Conservation (phyloP, 805 yeast genomes). For the Ogataea nitratoaversa region DNA sequence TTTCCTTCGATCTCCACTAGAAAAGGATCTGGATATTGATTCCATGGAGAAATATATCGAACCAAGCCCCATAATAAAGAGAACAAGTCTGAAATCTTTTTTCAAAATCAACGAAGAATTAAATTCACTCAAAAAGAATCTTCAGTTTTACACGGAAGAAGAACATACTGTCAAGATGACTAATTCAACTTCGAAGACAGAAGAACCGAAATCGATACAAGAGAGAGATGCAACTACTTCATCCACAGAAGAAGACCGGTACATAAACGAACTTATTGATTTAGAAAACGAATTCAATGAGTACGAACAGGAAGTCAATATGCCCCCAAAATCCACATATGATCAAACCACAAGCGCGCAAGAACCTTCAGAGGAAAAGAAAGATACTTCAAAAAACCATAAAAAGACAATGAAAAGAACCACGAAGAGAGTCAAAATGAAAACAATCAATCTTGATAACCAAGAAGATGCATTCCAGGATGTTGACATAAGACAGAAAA, state of each 20-base stretch:
- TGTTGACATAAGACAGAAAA: slow-evolving; percentile 40
- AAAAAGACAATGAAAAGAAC: slow-evolving; percentile 48
- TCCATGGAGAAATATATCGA: slow-evolving; percentile 14
- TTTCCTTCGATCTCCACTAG: background rate
- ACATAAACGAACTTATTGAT: slow-evolving; percentile 1
- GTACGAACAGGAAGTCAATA: background rate
- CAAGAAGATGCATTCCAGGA: slow-evolving; percentile 31
- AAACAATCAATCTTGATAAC: slow-evolving; percentile 29
- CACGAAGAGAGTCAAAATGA: slow-evolving; percentile 47
- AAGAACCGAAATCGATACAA: too few relatives aligned
- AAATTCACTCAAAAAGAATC: slow-evolving; percentile 29
- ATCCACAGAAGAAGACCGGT: slow-evolving; percentile 10
- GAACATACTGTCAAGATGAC: slow-evolving; percentile 5
- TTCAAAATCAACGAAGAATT: slow-evolving; percentile 47
- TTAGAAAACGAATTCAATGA: slow-evolving; percentile 1
- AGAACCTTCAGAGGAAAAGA: slow-evolving; percentile 3
- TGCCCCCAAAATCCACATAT: background rate
- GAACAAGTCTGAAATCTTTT: slow-evolving; percentile 30
- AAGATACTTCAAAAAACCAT: slow-evolving; percentile 19
- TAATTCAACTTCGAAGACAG: too few relatives aligned
- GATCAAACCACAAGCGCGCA: slow-evolving; percentile 1
- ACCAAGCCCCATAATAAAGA: slow-evolving; percentile 28
- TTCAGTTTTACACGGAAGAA: slow-evolving; percentile 13
- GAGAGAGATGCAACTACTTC: background rate
- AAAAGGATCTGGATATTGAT: background rate